Base-by-base conservation (phyloP, 2,329 filamentous ascomycete species). In the Aspergillus candidus region DNA sequence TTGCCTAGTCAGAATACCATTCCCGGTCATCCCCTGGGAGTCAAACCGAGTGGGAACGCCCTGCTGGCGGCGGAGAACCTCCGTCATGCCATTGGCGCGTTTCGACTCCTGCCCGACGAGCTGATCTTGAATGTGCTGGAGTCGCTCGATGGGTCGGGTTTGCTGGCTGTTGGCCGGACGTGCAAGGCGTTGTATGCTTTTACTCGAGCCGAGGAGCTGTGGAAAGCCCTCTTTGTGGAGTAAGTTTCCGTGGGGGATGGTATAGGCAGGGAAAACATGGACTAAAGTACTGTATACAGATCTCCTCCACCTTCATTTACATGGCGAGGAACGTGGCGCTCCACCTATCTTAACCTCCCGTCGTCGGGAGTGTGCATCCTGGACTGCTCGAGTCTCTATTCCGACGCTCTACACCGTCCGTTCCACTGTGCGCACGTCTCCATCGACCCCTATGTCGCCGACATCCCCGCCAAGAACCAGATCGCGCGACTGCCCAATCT, bases 101-200 rank as follows among this genome's bases (percentile, higher is more conserved):
- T 94, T 61, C 76, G 76, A 45, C 62, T 66, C 32, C 70, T 95
- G 41, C 86, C 90, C 3, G 91, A 97, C 65, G 89, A 96, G 67
- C 69, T 93, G 53, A 71, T 96, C 39, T 75, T 83, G 53, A 73
- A 84, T 42, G 62, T 95, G 12, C 69, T 96, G 49, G 91, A 96
- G 63, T 80, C 73, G 56, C 73, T 96, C 36, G 83, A 90, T 56
- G 72, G 78, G 38, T 56, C 65, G 8, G 72, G 75, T 41, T 70
- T 97, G 41, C 66, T 83, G 44, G 69, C 67, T 6, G 70, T 97
- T 34, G 88, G 88, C 7, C 78, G 78, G 43, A 86, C 89, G 5
- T 95, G 90, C 72, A 88, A 82, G 63, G 89, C 87, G 41, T 70
- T 97, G 12, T 91, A 89, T 72, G 90, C 89, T 1, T 94, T 91